These are phyloP conservation scores for Ceriops decandra DNA, from an alignment of 345 rosid species.

Conservation along the genomic window DNA sequence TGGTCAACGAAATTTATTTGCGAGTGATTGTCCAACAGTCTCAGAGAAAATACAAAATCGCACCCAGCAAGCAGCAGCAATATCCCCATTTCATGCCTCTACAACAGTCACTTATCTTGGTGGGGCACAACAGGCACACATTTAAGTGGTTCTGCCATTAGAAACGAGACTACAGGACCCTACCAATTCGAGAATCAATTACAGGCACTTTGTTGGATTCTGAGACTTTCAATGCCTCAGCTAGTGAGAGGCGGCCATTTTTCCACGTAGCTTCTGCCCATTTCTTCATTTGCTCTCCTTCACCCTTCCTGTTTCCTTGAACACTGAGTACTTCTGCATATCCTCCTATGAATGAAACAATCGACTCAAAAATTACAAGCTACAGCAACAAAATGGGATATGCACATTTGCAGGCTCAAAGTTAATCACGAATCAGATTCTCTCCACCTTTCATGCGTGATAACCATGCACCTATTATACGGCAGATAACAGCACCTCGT, in stretches of 20 bases:
- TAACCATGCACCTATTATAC: too few relatives aligned
- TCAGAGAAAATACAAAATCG: not conserved
- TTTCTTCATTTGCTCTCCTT: constrained; percentile 79
- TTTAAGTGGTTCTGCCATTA: not conserved
- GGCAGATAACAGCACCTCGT: too few relatives aligned
- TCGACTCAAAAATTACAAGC: not conserved
- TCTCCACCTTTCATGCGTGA: too few relatives aligned
- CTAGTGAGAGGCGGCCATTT: constrained; percentile 54
- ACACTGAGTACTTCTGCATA: constrained; percentile 68
- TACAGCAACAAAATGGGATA: not conserved
- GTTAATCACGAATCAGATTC: too few relatives aligned
- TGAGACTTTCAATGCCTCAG: constrained; percentile 51
- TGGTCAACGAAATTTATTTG: not conserved
- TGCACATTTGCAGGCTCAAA: too few relatives aligned
- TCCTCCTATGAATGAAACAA: constrained; percentile 45
- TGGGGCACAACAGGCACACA: not conserved
- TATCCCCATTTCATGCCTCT: too few relatives aligned
- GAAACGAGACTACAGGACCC: constrained; percentile 33
- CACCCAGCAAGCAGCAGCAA: too few relatives aligned
- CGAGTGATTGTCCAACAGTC: not conserved
- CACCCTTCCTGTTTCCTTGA: constrained; percentile 64
- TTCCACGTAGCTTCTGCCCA: constrained; percentile 84
- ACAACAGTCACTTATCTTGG: not conserved
- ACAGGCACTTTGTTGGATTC: constrained; percentile 44
- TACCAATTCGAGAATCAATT: constrained; percentile 60